Evolutionary conservation across 1,139 yeast species (phyloP), one percentile per base, ranked within the genome.

Genomic region (Taphrina pruni): DNA sequence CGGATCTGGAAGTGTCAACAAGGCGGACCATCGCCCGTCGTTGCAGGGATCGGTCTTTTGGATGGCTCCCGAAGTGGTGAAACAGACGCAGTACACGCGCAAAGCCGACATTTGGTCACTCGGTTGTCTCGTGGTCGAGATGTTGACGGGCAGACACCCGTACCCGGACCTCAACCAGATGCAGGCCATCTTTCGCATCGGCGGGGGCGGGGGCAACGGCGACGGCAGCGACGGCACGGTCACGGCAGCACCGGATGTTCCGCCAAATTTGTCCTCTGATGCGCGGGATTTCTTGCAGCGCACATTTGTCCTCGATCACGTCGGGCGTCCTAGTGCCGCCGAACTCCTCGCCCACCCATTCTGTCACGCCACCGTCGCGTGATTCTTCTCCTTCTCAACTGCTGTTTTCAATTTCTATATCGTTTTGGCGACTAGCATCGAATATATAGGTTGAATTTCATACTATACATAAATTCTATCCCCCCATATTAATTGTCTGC

Each of bases 51-150:
- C 96, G 6, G 96, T 92, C 0, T 93, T 88, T 76, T 93, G 98
- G 98, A 93, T 93, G 98, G 97, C 97, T 0, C 98, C 98, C 0
- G 98, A 93, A 77, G 97, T 93, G 14, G 97, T 92, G 14, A 90
- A 90, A 75, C 97, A 92, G 76, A 88, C 91, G 0, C 90, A 94
- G 0, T 90, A 91, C 71, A 92, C 97, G 5, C 86, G 89, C 65
- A 90, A 90, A 76, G 96, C 96, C 0, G 98, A 93, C 77, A 91
- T 93, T 41, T 93, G 98, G 98, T 90, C 97, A 0, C 89, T 93
- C 5, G 98, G 97, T 0, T 91, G 97, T 77, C 83, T 93, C 43
- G 85, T 92, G 21, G 88, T 93, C 41, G 98, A 93, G 78, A 93
- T 93, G 97, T 89, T 89, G 76, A 90, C 97, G 0, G 97, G 97